phyloP scores from a whole-genome alignment of 306 rosid species.

The Ziziphus jujuba region DNA sequence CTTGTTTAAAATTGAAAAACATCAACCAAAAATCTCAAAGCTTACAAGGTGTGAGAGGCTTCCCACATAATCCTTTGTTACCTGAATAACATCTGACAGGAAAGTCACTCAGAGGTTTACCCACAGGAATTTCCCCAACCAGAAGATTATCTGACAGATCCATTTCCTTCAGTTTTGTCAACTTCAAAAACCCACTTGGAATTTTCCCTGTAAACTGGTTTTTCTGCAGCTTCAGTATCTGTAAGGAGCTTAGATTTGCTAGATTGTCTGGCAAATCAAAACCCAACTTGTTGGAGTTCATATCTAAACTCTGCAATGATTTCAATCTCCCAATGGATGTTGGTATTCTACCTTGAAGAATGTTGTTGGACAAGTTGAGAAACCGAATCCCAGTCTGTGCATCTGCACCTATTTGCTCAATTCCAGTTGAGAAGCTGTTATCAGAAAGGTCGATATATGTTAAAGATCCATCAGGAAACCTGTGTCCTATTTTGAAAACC shows the following conservation, averaged over 20 bases:
- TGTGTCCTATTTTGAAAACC: constrained; percentile 33
- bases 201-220: constrained; percentile 58
- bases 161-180: constrained; percentile 48
- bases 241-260: constrained; percentile 46
- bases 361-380: constrained; percentile 65
- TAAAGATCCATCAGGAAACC: constrained; percentile 37
- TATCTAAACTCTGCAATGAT: constrained; percentile 51
- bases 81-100: constrained; percentile 55
- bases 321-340: constrained; percentile 37
- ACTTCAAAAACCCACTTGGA: constrained; percentile 53
- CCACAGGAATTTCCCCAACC: constrained; percentile 71
- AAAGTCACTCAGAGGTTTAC: constrained; percentile 57
- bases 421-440: constrained; percentile 55
- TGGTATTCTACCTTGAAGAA: constrained; percentile 49
- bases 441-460: constrained; percentile 59
- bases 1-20: not conserved
- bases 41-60: constrained; percentile 67
- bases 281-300: constrained; percentile 52
- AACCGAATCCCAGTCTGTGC: constrained; percentile 40
- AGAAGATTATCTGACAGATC: constrained; percentile 59
- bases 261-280: constrained; percentile 51
- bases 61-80: constrained; percentile 69
- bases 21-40: not conserved
- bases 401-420: constrained; percentile 40
- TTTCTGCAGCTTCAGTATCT: constrained; percentile 56